Percentiles rank a stretch among this genome's conserved stretches.
Conservation (phyloP, 2,329 filamentous ascomycete genomes). For the Colletotrichum eleusines region DNA sequence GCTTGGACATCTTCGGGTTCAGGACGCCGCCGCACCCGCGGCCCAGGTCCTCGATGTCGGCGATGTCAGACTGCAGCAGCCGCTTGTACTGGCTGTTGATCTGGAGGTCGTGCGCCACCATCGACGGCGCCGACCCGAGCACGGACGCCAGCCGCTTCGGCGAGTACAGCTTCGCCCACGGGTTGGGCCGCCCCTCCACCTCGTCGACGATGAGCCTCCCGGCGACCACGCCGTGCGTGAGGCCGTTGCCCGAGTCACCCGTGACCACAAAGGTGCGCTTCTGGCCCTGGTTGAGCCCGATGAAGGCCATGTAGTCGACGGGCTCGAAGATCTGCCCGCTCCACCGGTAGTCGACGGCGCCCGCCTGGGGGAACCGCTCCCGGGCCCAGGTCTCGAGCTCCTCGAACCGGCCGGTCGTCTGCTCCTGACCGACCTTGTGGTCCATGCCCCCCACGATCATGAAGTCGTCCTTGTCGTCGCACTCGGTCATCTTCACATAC, state of each 20-base stretch:
- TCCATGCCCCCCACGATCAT: conserved; percentile 68
- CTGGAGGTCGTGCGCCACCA: conserved; percentile 65
- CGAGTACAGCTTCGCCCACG: conserved; percentile 63
- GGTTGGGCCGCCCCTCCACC: conserved; percentile 62
- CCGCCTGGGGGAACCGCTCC: conserved; percentile 63
- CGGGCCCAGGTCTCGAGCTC: conserved; percentile 66
- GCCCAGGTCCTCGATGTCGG: conserved; percentile 66
- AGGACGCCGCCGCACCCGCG: conserved; percentile 64
- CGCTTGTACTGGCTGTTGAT: conserved; percentile 69
- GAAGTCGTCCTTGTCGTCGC: conserved; percentile 66
- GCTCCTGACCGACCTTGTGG: conserved; percentile 68
- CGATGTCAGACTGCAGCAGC: conserved; percentile 64
- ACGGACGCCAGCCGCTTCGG: conserved; percentile 61
- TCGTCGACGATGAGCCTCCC: conserved; percentile 65
- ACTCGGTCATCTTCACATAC: conserved; percentile 65
- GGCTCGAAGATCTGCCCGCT: conserved; percentile 69
- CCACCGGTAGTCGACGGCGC: conserved; percentile 66
- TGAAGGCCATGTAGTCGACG: conserved; percentile 66
- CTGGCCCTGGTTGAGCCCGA: conserved; percentile 65
- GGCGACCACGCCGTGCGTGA: conserved; percentile 67
- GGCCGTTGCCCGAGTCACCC: conserved; percentile 68
- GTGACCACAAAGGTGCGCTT: conserved; percentile 66
- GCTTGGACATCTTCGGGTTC: conserved; percentile 59
- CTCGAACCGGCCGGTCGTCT: conserved; percentile 58
- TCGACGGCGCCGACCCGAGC: conserved; percentile 56